These are phyloP conservation scores for Solanum commersonii DNA, from an alignment of 257 asterid species.

Conservation along the genomic window DNA sequence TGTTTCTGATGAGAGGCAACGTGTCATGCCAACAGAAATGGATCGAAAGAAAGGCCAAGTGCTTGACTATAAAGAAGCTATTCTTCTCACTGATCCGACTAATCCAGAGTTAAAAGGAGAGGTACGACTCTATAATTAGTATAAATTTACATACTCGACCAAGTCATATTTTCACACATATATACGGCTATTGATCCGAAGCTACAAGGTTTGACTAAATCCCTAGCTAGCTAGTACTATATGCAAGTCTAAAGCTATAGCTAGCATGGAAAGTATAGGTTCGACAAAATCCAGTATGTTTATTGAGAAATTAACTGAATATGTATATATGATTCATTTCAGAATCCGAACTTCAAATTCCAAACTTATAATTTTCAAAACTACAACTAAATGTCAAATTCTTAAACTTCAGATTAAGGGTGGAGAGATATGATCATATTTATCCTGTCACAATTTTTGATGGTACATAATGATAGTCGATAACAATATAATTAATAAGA, in stretches of 20 bases:
- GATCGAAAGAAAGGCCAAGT: constrained; percentile 27
- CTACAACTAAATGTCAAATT: no score
- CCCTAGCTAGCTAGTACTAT: no score
- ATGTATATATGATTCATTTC: no score
- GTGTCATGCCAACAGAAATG: constrained; percentile 33
- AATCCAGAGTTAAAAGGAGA: constrained; percentile 35
- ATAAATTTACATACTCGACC: background rate
- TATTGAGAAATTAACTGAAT: no score
- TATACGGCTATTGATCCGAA: no score
- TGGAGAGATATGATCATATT: background rate
- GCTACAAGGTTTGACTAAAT: no score
- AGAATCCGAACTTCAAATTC: background rate
- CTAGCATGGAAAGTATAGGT: background rate
- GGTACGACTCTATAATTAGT: constrained; percentile 14
- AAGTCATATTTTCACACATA: no score
- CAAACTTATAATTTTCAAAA: background rate
- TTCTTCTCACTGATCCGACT: constrained; percentile 28
- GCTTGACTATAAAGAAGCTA: constrained; percentile 53
- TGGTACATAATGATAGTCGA: background rate
- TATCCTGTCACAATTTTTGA: background rate
- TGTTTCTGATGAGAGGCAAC: constrained; percentile 41
- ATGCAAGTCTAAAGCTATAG: background rate
- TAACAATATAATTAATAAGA: background rate
- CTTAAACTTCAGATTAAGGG: background rate
- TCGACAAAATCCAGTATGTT: background rate